Base-by-base conservation (phyloP, 176 grass and related monocot genomes). In the Aegilops bicornis region DNA sequence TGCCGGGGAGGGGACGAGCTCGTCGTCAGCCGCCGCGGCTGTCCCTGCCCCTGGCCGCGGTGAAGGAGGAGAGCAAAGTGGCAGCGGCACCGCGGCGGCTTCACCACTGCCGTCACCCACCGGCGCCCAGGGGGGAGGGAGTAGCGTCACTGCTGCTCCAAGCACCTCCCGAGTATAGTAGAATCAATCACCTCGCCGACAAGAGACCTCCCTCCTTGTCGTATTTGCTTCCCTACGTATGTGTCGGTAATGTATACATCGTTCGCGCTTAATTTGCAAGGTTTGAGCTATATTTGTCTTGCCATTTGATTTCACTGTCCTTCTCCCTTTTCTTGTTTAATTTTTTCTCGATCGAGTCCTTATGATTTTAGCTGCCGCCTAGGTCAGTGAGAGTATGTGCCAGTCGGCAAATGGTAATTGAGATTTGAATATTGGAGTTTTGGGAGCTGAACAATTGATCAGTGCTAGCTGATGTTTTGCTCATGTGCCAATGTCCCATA, bases 211-310 rank as follows among this genome's bases (percentile, higher is more conserved):
- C 69, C 35, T 82, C 25, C 64, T 31, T 62, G 68, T 84, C 85
- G 80, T 84, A 80, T 84, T 76, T 91, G 36, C 76, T 84, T 84
- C 85, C 79, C 80, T 83, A 90, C 85, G 84, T 83, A 90, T 80
- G 75, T 50, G 83, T 86, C 82, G 69, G 50, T 59, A 59, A 59
- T 59, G 56, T 90, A 90, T 90, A 86, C 79, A 80, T 82, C 79
- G 54, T 79, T 67, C 54, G 31, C 61, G 5, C 73, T 85, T 50
- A 85, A 52, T 91, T 85, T 81, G 62, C 77, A 91, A 71, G 82
- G 69, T 88, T 91, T 76, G 29, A 70, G 81, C 77, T 76, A 27
- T 82, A 86, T 90, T 88, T 89, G 36, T 80, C 58, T 47, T 79
- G 35, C 78, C 78, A 84, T 90, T 87, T 83, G 66, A 59, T 54